Base-by-base conservation (phyloP, 768 basidiomycete species). In the Xerocomus potaroensis region DNA sequence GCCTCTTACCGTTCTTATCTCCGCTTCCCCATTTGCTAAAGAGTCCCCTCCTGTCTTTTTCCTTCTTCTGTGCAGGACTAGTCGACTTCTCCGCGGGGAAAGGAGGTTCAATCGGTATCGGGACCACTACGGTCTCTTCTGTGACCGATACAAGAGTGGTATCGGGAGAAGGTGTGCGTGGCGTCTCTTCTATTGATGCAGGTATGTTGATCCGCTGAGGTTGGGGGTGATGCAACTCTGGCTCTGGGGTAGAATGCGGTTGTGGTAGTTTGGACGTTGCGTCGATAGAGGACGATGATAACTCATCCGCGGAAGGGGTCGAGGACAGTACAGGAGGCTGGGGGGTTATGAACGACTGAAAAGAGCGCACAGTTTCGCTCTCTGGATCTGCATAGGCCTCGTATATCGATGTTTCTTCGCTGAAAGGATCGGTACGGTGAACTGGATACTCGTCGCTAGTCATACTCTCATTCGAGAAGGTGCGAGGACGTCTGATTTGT, bases 401-500 rank as follows among this genome's bases (percentile, higher is more conserved):
- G 60, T 86, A 91, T 51, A 95, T 93, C 30, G 77, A 78, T 4
- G 81, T 67, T 54, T 93, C 91, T 50, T 91, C 89, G 48, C 82
- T 85, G 57, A 83, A 91, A 1, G 87, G 85, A 35, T 89, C 82
- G 2, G 87, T 86, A 41, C 84, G 41, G 54, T 58, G 37, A 54
- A 65, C 26, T 61, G 58, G 14, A 14, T 79, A 78, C 18, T 66
- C 69, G 39, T 73, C 69, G 12, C 72, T 65, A 12, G 52, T 54
- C 21, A 53, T 72, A 54, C 73, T 58, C 66, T 68, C 54, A 43
- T 67, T 49, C 65, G 70, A 56, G 49, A 65, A 54, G 50, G 72
- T 52, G 59, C 70, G 57, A 44, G 63, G 49, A 33, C 69, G 72
- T 19, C 49, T 65, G 27, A 61, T 55, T 12, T 63, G 60, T 29